Conservation (phyloP, 2,329 filamentous ascomycete genomes). For the Sclerotiophoma versabilis region DNA sequence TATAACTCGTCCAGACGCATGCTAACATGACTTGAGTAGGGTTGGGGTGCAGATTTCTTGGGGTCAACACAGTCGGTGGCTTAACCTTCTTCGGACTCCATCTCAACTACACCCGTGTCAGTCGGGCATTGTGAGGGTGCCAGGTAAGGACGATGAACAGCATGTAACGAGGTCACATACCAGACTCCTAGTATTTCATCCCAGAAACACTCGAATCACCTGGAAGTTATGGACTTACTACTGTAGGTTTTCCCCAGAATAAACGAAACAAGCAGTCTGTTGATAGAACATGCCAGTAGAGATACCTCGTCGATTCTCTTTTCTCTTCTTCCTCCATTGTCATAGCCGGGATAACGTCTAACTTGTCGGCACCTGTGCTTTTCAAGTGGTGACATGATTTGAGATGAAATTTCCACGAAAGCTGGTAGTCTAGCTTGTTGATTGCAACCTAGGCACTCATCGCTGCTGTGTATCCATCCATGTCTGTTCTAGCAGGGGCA, state of each 20-base stretch:
- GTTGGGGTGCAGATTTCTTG: slow-evolving; percentile 27
- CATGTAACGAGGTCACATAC: too few species aligned
- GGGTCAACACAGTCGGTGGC: slow-evolving; percentile 28
- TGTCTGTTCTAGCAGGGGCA: slow-evolving; percentile 12
- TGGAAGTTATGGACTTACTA: slow-evolving; percentile 12
- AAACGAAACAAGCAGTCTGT: slow-evolving; percentile 37
- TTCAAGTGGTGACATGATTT: slow-evolving; percentile 37
- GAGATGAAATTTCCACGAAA: slow-evolving; percentile 41
- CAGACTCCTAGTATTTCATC: too few species aligned
- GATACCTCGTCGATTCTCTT: slow-evolving; percentile 22
- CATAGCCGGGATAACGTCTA: slow-evolving; percentile 29
- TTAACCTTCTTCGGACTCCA: slow-evolving; percentile 29
- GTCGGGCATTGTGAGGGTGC: not conserved
- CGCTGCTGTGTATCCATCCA: slow-evolving; percentile 33
- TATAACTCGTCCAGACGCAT: slow-evolving; percentile 33
- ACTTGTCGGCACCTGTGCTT: slow-evolving; percentile 25
- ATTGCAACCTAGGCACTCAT: slow-evolving; percentile 35
- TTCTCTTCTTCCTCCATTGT: slow-evolving; percentile 33
- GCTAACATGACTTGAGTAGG: slow-evolving; percentile 21
- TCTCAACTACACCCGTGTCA: slow-evolving; percentile 15
- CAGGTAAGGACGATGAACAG: too few species aligned
- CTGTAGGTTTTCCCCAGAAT: slow-evolving; percentile 36
- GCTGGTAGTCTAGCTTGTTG: slow-evolving; percentile 37
- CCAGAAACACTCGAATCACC: too few species aligned
- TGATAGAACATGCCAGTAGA: slow-evolving; percentile 36